Evolutionary conservation across 257 asterid genomes (phyloP), one percentile per base, ranked within the genome.

Genomic region (Nicotiana sylvestris): DNA sequence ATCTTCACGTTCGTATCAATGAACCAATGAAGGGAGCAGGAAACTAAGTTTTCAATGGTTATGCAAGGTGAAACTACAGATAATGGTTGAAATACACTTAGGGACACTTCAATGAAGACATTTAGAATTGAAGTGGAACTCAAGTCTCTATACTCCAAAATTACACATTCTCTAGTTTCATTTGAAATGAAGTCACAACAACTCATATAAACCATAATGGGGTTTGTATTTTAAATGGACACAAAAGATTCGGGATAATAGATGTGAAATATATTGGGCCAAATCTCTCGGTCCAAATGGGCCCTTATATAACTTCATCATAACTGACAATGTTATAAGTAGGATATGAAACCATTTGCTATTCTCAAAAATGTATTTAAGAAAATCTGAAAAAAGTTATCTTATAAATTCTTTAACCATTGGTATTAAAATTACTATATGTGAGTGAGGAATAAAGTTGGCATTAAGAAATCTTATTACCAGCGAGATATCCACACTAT

Each of bases 11-110:
- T 6, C 16, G 27, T 76, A 76, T 49, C 27, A 51, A 25, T 76
- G 29, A 17, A 76, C 64, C 46, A 51, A 76, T 76, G 13, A 51
- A 51, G 46, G 64, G 46, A 51, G 43, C 5, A 76, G 39, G 62
- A 49, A 43, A 74, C 79, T 25, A 74, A 13, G 80, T 76, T 16
- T 72, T 76, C 16, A 49, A 27, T 49, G 64, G 80, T 76, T 76
- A 76, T 1, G 64, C 80, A 1, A 51, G 62, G 80, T 76, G 79
- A 74, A 70, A 74, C 35, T 49, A 49, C 43, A 4, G 30, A n/a
- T 76, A 76, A 29, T 27, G 61, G 61, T 51, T 51, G 46, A 76
- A 49, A 51, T 51, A 53, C 43, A 25, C 25, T 12, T 21, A 3
- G 62, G 46, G 13, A 27, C 43, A 51, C 60, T 25, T 51, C 80